Percentiles rank a stretch among this genome's conserved stretches.
Conservation (phyloP, 345 rosid genomes). For the Eucalyptus caleyi region DNA sequence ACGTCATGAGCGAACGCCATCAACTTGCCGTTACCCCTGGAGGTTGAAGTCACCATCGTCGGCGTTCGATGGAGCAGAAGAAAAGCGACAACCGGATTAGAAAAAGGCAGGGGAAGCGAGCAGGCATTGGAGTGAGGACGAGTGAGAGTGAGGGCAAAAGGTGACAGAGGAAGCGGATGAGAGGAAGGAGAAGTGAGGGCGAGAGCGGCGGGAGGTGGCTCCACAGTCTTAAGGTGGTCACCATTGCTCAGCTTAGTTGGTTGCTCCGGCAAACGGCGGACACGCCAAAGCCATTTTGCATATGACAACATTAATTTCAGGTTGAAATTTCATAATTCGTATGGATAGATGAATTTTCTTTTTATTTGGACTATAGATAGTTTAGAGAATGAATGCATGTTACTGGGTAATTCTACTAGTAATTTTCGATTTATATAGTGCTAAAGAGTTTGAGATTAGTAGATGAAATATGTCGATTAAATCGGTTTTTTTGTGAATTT, state of each 20-base stretch:
- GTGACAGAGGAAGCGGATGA: background rate
- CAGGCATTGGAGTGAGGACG: background rate
- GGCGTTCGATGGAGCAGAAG: background rate
- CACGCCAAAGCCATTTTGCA: too few species aligned
- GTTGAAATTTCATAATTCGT: background rate
- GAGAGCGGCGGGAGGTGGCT: slow-evolving; percentile 3
- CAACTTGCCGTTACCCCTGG: background rate
- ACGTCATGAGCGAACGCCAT: background rate
- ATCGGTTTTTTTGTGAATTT: background rate
- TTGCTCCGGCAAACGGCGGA: background rate
- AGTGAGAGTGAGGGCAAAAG: background rate
- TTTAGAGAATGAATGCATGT: background rate
- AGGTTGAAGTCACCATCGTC: background rate
- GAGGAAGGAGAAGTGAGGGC: background rate
- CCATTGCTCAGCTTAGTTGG: background rate
- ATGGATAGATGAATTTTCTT: too few species aligned
- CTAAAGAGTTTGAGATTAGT: background rate
- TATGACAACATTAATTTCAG: background rate
- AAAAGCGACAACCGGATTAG: background rate
- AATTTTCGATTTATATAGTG: background rate
- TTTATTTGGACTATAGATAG: background rate
- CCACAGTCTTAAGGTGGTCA: slow-evolving; percentile 21
- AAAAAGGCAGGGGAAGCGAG: background rate
- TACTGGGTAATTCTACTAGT: background rate
- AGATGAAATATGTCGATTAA: too few species aligned